These are phyloP conservation scores for Tirmania nivea DNA, from an alignment of 495 filamentous ascomycete genomes.

Conservation along the genomic window DNA sequence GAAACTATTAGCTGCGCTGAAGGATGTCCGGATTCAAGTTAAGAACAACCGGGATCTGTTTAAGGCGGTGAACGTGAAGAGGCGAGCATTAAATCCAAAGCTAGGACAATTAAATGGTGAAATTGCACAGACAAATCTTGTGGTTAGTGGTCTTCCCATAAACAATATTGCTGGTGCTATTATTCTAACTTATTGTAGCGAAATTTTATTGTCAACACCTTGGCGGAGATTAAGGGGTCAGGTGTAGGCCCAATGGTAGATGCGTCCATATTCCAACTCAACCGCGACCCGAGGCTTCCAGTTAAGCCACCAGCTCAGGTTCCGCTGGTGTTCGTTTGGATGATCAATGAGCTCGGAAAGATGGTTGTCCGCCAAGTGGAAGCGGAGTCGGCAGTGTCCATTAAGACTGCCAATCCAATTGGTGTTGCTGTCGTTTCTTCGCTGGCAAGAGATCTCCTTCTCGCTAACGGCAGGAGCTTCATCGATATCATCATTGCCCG, in stretches of 20 bases:
- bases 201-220: slow-evolving; percentile 10
- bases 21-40: slow-evolving; percentile 12
- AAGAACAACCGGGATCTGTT: slow-evolving; percentile 5
- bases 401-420: slow-evolving; percentile 55
- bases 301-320: slow-evolving; percentile 25
- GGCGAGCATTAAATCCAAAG: slow-evolving; percentile 15
- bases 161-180: not conserved
- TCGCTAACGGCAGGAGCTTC: slow-evolving; percentile 47
- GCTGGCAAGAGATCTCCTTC: slow-evolving; percentile 44
- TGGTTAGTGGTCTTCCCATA: slow-evolving; percentile 5
- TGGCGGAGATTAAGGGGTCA: slow-evolving; percentile 7
- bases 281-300: slow-evolving; percentile 30
- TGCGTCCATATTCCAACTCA: slow-evolving; percentile 42
- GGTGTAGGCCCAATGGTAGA: slow-evolving; percentile 34
- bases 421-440: slow-evolving; percentile 54
- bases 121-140: slow-evolving; percentile 11
- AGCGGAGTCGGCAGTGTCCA: slow-evolving; percentile 46
- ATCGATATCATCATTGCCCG: slow-evolving; percentile 82
- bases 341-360: slow-evolving; percentile 68
- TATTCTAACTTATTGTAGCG: slow-evolving; percentile 5
- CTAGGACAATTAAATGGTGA: slow-evolving; percentile 18
- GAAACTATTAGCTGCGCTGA: slow-evolving; percentile 13
- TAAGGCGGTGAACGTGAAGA: slow-evolving; percentile 12
- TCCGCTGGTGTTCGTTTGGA: slow-evolving; percentile 57
- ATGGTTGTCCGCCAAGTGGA: slow-evolving; percentile 50